phyloP scores from a whole-genome alignment of 2,329 filamentous ascomycete species.

The Blumeria hordei region DNA sequence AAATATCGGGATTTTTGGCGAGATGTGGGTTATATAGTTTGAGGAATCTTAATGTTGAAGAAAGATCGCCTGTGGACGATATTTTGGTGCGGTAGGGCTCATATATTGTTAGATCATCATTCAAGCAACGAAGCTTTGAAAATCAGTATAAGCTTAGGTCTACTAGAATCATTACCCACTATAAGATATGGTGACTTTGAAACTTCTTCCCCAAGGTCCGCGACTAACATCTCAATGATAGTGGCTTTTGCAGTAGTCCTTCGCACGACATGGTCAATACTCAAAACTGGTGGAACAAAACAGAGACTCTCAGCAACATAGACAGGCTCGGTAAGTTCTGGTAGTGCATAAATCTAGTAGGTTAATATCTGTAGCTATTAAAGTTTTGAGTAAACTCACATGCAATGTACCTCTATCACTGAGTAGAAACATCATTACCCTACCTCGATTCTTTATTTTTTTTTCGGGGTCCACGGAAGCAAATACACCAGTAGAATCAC shows the following conservation, averaged over 20 bases:
- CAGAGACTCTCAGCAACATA: constrained; percentile 55
- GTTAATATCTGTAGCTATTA: constrained; percentile 4
- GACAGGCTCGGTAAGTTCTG: constrained; percentile 44
- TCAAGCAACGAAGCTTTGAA: constrained; percentile 44
- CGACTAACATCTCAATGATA: constrained; percentile 57
- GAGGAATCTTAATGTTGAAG: constrained; percentile 40
- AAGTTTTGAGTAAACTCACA: constrained; percentile 24
- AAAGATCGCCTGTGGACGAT: constrained; percentile 6
- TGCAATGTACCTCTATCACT: constrained; percentile 49
- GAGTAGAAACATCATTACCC: constrained; percentile 52
- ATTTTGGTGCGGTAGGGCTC: constrained; percentile 40
- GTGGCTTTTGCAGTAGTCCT: constrained; percentile 48
- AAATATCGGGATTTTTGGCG: constrained; percentile 29
- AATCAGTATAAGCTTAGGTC: constrained; percentile 3
- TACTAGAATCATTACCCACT: constrained; percentile 23
- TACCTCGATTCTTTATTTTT: constrained; percentile 11
- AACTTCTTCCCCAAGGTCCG: constrained; percentile 58
- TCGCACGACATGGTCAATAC: constrained; percentile 42
- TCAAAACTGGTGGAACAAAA: constrained; percentile 54
- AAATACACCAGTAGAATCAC: constrained; percentile 36
- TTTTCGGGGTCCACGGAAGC: constrained; percentile 19
- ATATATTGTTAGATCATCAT: constrained; percentile 70
- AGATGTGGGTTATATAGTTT: constrained; percentile 48
- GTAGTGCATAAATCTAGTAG: constrained; percentile 47
- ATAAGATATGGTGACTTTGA: constrained; percentile 56